These are phyloP conservation scores for Camellia japonica DNA, from an alignment of 148 eudicot species.

Conservation along the genomic window DNA sequence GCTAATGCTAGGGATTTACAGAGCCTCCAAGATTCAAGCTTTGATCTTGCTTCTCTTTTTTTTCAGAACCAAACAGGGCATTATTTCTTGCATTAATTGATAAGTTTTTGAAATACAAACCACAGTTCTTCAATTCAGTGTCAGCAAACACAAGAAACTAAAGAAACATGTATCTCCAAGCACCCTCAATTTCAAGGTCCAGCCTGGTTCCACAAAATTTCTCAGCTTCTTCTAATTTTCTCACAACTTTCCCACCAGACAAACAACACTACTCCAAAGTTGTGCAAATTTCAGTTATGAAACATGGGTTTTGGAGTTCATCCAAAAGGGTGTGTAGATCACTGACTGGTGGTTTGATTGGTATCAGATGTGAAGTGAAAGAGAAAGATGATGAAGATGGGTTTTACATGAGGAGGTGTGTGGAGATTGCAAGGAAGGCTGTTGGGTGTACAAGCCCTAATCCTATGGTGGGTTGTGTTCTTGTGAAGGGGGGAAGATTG, in stretches of 20 bases:
- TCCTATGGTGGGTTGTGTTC: slow-evolving; percentile 97
- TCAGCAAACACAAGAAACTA: background rate
- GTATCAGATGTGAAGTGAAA: slow-evolving; percentile 33
- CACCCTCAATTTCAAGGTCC: slow-evolving; percentile 21
- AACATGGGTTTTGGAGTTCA: slow-evolving; percentile 35
- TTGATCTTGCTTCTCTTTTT: too few relatives aligned
- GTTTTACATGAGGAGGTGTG: slow-evolving; percentile 78
- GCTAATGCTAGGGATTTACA: too few relatives aligned
- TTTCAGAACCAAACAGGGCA: too few relatives aligned
- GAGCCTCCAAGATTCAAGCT: too few relatives aligned
- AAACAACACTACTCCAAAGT: background rate
- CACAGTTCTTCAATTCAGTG: background rate
- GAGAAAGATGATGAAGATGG: slow-evolving; percentile 31
- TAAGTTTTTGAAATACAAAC: too few relatives aligned
- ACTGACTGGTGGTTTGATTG: slow-evolving; percentile 21
- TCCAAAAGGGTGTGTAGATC: slow-evolving; percentile 30
- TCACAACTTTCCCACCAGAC: background rate
- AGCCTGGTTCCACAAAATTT: slow-evolving; percentile 4
- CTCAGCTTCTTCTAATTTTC: slow-evolving; percentile 3
- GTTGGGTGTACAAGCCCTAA: slow-evolving; percentile 89
- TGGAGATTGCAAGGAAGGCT: slow-evolving; percentile 75
- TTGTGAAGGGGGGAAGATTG: slow-evolving; percentile 81
- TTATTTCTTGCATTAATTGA: too few relatives aligned
- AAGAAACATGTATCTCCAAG: slow-evolving; percentile 24
- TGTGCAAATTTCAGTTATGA: slow-evolving; percentile 14